These are phyloP conservation scores for Hypoxylon perforatum DNA, from an alignment of 495 filamentous ascomycete genomes.

Conservation along the genomic window DNA sequence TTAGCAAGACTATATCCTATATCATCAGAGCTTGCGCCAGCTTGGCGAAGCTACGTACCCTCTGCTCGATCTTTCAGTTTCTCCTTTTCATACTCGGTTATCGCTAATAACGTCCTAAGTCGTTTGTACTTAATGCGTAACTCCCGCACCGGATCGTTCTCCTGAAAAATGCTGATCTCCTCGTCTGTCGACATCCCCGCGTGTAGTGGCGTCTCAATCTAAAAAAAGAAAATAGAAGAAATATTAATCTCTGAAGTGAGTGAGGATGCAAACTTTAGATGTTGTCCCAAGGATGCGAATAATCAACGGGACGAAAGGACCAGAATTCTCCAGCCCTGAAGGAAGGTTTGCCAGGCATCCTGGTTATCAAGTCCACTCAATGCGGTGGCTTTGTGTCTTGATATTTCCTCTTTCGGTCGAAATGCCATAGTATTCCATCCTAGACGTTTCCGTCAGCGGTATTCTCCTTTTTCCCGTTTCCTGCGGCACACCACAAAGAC, in stretches of 20 bases:
- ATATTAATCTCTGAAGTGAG: too few relatives aligned
- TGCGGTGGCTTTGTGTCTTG: constrained; percentile 26
- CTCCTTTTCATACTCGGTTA: constrained; percentile 10
- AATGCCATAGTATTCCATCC: constrained; percentile 1
- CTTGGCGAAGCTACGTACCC: too few relatives aligned
- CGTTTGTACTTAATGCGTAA: constrained; percentile 14
- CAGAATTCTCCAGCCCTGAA: neutral
- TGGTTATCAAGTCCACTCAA: constrained; percentile 31
- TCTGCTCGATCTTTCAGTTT: neutral
- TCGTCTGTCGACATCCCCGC: neutral
- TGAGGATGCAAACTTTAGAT: too few relatives aligned
- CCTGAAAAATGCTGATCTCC: neutral
- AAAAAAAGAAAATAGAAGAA: too few relatives aligned
- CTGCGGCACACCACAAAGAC: constrained; percentile 15
- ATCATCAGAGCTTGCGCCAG: too few relatives aligned
- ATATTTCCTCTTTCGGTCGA: constrained; percentile 29
- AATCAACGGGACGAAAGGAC: neutral
- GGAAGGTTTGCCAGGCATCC: constrained; percentile 6
- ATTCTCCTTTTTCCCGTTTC: neutral
- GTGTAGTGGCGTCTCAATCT: neutral
- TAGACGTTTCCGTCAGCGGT: constrained; percentile 35
- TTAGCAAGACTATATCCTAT: constrained; percentile 14
- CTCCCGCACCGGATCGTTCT: neutral
- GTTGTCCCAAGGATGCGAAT: neutral
- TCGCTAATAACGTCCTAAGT: constrained; percentile 13